Evolutionary conservation across 441 rosid species (phyloP), one percentile per base, ranked within the genome.

Genomic region (Brassica hybrid): DNA sequence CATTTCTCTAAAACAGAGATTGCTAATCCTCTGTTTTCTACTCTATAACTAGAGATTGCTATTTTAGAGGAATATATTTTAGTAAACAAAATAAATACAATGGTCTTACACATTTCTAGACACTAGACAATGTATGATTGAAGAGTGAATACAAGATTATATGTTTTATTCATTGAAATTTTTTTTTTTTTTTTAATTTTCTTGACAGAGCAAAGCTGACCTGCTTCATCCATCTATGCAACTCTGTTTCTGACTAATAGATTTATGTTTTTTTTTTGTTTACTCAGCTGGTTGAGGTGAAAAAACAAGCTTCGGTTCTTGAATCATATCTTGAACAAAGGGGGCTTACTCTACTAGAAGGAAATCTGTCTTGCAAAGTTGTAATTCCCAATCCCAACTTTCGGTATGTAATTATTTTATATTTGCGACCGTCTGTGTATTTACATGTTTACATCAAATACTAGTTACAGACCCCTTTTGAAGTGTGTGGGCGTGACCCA

Each of bases 271-370:
- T 43, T 36, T 11, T 60, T 58, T 52, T 86, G 23, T 21, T 21
- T 21, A 1, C 76, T 79, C 88, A 95, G 99, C 78, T 90, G 41
- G 86, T 81, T 54, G 90, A 88, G 81, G 82, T 80, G 45, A 89
- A 84, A 74, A 85, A 84, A 72, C 89, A 86, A 73, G 90, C 88
- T 85, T 83, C 81, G 16, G 76, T 95, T 83, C 94, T 95, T 68
- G 93, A 90, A 86, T 88, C 94, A 68, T 95, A 95, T 84, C 90
- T 93, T 79, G 95, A 91, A 68, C 99, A 90, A 79, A 88, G 97
- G 74, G 98, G 98, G 38, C 84, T 93, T 82, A 69, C 90, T 77
- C 79, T 95, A 52, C 93, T 87, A 2, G 92, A 91, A 77, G 98
- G 90, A 79, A 90, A 86, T 71, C 59, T 93, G 68, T 88, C 98